Base-by-base conservation (phyloP, 2,329 filamentous ascomycete genomes). In the Aspergillus udagawae region DNA sequence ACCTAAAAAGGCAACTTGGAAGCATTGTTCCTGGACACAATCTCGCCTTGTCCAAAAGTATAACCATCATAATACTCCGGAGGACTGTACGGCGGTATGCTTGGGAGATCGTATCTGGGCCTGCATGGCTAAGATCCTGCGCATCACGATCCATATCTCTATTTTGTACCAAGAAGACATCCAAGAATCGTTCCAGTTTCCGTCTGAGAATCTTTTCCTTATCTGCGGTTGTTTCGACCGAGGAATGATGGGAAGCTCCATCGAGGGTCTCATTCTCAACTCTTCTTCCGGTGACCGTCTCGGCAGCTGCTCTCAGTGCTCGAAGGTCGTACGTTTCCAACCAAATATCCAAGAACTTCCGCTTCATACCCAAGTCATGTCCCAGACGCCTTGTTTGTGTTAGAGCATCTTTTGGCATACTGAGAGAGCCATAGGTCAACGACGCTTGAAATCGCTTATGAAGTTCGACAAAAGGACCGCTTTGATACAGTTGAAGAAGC, bases 361-460 rank as follows among this genome's bases (percentile, higher is more conserved):
- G 81, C 48, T 82, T 80, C 50, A 84, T 71, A 3, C 84, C 85
- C 45, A 87, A 67, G 65, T 88, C 85, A 27, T 81, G 79, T 32
- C 76, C 78, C 29, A 85, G 71, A 14, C 81, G 75, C 21, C 74
- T 72, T 8, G 74, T 75, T 51, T 75, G 78, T 38, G 70, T 66
- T 4, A 82, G 67, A 2, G 79, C 65, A 42, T 84, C 79, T 52
- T 81, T 82, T 0, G 85, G 81, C 41, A 83, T 77, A 60, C 79
- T 80, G 52, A 88, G 67, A 4, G 81, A 79, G 8, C 85, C 85
- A 60, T 80, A 86, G 10, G 80, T 68, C 23, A 87, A 65, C 1
- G 84, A 86, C 14, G 82, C 83, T 61, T 85, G 82, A 6, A 87
- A 62, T 21, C 83, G 78, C 63, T 83, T 82, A 67, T 86, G 77